Base-by-base conservation (phyloP, 352 stramenopile genomes). In the Phytophthora sp. region DNA sequence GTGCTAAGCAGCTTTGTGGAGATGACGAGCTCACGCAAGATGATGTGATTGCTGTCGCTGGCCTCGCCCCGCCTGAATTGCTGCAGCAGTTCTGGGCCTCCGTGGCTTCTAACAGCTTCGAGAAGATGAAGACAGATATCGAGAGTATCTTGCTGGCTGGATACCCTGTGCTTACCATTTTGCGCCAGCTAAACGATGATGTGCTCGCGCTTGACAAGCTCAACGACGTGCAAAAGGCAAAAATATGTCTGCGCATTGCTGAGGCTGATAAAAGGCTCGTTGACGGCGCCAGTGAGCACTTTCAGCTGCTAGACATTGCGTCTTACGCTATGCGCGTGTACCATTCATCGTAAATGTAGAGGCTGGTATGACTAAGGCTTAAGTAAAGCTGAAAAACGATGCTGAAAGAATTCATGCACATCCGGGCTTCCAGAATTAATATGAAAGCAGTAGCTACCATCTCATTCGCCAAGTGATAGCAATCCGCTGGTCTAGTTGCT, bases 191-290 rank as follows among this genome's bases (percentile, higher is more conserved):
- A 1, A 83, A 89, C 52, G 74, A 92, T 35, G 84, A 95, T 41
- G 78, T 96, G 8, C 65, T 97, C 28, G 66, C 73, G 24, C 75
- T 95, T 53, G 66, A 75, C 5, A 83, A 83, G 51, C 76, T 99
- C 24, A 74, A 70, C 21, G 94, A 99, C 69, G 63, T 94, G 34
- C 81, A 97, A 54, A 98, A 99, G 72, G 96, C 97, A 18, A 89
- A 94, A 35, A 88, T 99, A 42, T 95, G 84, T 50, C 79, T 98
- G 74, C 84, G 92, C 55, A 96, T 99, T 69, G 96, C 96, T 6
- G 86, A 98, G 72, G 92, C 93, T 8, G 96, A 99, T 80, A 98
- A 98, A 72, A 93, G 89, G 53, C 91, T 99, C 39, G 89, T 98
- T 11, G 96, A 99, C 66, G 96, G 96, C 20, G 95, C 92, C 12